These are phyloP conservation scores for Trichosanthes truncata DNA, from an alignment of 306 rosid species.

Conservation along the genomic window DNA sequence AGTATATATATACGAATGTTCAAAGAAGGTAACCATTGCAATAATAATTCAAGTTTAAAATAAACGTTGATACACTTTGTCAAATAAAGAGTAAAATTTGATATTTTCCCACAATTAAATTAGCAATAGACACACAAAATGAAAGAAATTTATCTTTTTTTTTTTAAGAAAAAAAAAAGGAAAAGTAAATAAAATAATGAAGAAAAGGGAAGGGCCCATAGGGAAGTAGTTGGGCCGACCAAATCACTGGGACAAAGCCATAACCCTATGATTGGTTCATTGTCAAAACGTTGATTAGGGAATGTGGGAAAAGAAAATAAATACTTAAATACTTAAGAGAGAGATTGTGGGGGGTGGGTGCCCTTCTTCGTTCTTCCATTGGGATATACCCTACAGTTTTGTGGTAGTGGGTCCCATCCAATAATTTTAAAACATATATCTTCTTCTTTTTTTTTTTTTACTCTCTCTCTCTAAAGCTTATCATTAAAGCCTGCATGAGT, in stretches of 20 bases:
- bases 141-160: no score
- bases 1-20: no score
- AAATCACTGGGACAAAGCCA: background rate
- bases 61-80: no score
- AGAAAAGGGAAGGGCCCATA: background rate
- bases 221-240: background rate
- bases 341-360: background rate
- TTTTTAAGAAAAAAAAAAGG: no score
- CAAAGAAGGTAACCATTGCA: no score
- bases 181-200: no score
- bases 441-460: background rate
- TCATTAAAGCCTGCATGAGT: slow-evolving; percentile 89
- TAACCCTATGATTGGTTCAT: slow-evolving; percentile 17
- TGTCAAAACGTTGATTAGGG: slow-evolving; percentile 27
- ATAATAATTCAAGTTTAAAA: no score
- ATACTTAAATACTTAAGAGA: background rate
- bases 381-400: background rate
- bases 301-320: background rate
- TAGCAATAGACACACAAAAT: no score
- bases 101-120: no score
- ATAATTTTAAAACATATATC: slow-evolving; percentile 31
- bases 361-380: slow-evolving; percentile 1
- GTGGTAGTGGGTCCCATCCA: slow-evolving; percentile 17
- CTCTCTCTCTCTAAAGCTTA: slow-evolving; percentile 20
- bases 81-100: no score